These are phyloP conservation scores for Phialophora chinensis DNA, from an alignment of 2,329 filamentous ascomycete genomes.

Conservation along the genomic window DNA sequence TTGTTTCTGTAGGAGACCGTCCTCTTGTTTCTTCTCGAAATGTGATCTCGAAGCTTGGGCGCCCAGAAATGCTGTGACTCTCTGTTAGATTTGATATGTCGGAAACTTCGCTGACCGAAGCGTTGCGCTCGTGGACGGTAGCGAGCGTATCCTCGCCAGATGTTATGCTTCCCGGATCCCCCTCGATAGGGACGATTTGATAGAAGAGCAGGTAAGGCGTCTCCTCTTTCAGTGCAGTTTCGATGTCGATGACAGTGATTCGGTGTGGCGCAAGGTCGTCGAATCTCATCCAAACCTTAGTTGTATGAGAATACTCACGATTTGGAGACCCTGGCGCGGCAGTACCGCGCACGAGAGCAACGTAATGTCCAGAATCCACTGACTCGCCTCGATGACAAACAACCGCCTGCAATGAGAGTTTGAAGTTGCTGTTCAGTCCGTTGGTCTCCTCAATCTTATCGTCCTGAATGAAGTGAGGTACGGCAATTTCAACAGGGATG, in stretches of 20 bases:
- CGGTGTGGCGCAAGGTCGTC: conserved; percentile 81
- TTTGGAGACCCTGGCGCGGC: conserved; percentile 48
- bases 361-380: conserved; percentile 87
- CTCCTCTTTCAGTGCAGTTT: conserved; percentile 77
- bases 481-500: conserved; percentile 80
- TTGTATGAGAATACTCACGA: conserved; percentile 58
- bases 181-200: conserved; percentile 85
- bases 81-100: conserved; percentile 26
- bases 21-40: conserved; percentile 39
- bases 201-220: conserved; percentile 96
- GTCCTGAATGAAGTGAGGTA: conserved; percentile 89
- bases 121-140: conserved; percentile 36
- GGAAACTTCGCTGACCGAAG: conserved; percentile 31
- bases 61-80: conserved; percentile 37
- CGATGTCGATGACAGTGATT: conserved; percentile 77
- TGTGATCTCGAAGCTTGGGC: conserved; percentile 50
- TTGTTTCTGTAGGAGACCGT: conserved; percentile 34
- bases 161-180: conserved; percentile 57
- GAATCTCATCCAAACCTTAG: conserved; percentile 85
- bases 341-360: conserved; percentile 80
- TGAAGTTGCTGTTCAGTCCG: conserved; percentile 83
- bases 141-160: conserved; percentile 44
- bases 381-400: conserved; percentile 90
- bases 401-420: conserved; percentile 86
- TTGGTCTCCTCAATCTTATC: conserved; percentile 71